Base-by-base conservation (phyloP, 2,329 filamentous ascomycete species). In the Endothia cerciana region DNA sequence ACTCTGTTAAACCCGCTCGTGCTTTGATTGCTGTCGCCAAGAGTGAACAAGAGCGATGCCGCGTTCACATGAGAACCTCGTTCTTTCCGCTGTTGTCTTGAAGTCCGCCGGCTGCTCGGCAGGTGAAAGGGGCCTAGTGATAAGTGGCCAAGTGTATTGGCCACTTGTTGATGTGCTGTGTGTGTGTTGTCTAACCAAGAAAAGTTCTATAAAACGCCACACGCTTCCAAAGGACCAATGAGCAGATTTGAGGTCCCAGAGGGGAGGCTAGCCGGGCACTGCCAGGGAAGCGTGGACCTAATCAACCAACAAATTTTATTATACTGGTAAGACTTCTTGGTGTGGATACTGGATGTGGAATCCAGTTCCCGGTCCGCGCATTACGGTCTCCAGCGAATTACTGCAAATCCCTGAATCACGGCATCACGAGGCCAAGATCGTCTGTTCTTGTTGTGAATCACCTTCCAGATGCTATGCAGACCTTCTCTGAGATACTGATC, bases 261-360 rank as follows among this genome's bases (percentile, higher is more conserved):
- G n/a, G n/a, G n/a, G n/a, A n/a, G n/a, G n/a, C n/a, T n/a, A n/a
- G n/a, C n/a, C n/a, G n/a, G n/a, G n/a, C n/a, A n/a, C n/a, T n/a
- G n/a, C n/a, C n/a, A n/a, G n/a, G n/a, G n/a, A n/a, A n/a, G n/a
- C n/a, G n/a, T n/a, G n/a, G n/a, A n/a, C n/a, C n/a, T n/a, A n/a
- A n/a, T n/a, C 64, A 62, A 64, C 51, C 62, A 62, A 51, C 57
- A 59, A 60, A 67, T 65, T 67, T 67, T 62, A 64, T 53, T 64
- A 57, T 51, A 58, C 41, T 33, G 61, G 55, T 63, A n/a, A 57
- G 64, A 36, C 55, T 57, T 66, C 58, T 64, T 61, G 58, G 62
- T 55, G 64, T 66, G 65, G 65, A 64, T 65, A 62, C 64, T 36
- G 58, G 7, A 38, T 62, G 64, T 66, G 60, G 61, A 58, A 67